phyloP scores from a whole-genome alignment of 2,329 filamentous ascomycete species.

The Monosporascus ibericus region DNA sequence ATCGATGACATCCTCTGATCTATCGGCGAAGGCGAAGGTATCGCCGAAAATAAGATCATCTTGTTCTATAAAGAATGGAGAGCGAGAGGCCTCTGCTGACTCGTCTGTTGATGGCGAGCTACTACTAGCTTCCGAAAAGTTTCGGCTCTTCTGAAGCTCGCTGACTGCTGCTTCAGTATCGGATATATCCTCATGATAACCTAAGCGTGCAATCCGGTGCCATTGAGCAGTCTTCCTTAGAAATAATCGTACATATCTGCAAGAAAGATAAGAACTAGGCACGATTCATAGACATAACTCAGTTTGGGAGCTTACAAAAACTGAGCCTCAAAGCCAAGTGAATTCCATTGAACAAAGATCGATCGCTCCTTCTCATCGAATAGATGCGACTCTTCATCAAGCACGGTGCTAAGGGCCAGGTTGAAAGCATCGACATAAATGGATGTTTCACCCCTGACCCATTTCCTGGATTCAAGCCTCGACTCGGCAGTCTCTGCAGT shows the following conservation, averaged over 20 bases:
- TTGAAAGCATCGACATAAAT: slow-evolving; percentile 98
- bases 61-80: slow-evolving; percentile 33
- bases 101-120: slow-evolving; percentile 8
- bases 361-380: slow-evolving; percentile 74
- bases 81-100: slow-evolving; percentile 13
- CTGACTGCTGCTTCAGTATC: slow-evolving; percentile 62
- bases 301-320: slow-evolving; percentile 61
- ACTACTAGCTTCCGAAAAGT: slow-evolving; percentile 40
- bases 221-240: slow-evolving; percentile 85
- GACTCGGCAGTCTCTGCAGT: slow-evolving; percentile 33
- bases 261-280: not conserved
- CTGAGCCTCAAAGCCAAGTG: slow-evolving; percentile 75
- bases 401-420: slow-evolving; percentile 78
- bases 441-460: slow-evolving; percentile 74
- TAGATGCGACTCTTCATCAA: slow-evolving; percentile 81
- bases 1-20: slow-evolving; percentile 65
- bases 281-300: no score
- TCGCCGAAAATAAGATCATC: slow-evolving; percentile 37
- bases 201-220: slow-evolving; percentile 74
- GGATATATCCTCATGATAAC: slow-evolving; percentile 77
- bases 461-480: slow-evolving; percentile 45
- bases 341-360: slow-evolving; percentile 71
- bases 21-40: slow-evolving; percentile 73
- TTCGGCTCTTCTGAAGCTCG: slow-evolving; percentile 52
- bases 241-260: slow-evolving; percentile 85